Evolutionary conservation across 805 yeast species (phyloP).

Genomic region (Maudiozyma saulgeensis): DNA sequence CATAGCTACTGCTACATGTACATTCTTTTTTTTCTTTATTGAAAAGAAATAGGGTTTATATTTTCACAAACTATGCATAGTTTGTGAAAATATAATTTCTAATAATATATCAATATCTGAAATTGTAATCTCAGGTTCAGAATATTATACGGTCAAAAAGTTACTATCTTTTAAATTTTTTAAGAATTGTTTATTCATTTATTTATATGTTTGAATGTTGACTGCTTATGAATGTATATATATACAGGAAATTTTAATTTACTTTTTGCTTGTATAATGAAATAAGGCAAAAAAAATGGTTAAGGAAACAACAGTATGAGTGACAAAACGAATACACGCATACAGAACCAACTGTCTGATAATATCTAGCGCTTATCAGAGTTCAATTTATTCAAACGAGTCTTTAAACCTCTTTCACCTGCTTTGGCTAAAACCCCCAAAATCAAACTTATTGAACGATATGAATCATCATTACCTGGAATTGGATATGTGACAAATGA

Average conservation of each 20-base stretch:
- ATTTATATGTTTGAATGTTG: neutral
- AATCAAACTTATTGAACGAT: conserved; percentile 69
- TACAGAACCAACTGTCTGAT: neutral
- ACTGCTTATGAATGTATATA: neutral
- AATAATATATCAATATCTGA: no score
- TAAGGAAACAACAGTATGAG: no score
- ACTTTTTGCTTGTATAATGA: no score
- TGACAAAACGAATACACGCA: no score
- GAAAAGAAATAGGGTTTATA: no score
- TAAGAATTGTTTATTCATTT: no score
- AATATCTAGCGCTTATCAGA: neutral
- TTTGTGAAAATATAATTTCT: no score
- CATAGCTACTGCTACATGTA: neutral
- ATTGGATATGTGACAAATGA: conserved; percentile 84
- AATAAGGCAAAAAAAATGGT: no score
- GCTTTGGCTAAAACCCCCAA: conserved; percentile 79
- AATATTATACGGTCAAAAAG: no score
- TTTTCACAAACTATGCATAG: no score
- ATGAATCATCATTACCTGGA: conserved; percentile 44
- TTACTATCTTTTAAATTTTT: neutral
- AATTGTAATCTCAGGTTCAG: no score
- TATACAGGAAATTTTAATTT: neutral
- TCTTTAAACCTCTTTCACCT: conserved; percentile 65
- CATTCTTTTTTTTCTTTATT: neutral
- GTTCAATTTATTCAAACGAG: conserved; percentile 36